Evolutionary conservation across 2,329 filamentous ascomycete genomes (phyloP), one percentile per base, ranked within the genome.

Genomic region (Didymella sp.): DNA sequence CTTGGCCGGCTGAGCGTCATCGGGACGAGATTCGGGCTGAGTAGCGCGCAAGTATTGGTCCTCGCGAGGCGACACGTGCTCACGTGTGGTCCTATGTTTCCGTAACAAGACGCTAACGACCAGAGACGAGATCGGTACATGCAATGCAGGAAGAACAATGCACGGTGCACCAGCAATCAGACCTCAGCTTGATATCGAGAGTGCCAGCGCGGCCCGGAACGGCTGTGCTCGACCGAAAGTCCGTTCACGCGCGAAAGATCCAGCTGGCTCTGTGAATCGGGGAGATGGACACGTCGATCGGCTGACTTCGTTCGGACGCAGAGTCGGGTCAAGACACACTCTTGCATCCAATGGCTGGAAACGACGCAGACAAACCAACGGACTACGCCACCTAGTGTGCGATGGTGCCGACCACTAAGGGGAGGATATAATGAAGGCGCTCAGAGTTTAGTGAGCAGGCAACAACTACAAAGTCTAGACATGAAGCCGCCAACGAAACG

Each of bases 71-170:
- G 71, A 38, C 73, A 75, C 41, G 67, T 75, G n/a, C 64, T 76
- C 24, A 74, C 70, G 3, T 75, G 73, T 37, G 71, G 73, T 4
- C 73, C 73, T 3, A 73, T 74, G 70, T 75, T 73, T 58, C 71
- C 68, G 12, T 70, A 45, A 66, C n/a, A n/a, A n/a, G n/a, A n/a
- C n/a, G n/a, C n/a, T n/a, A n/a, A n/a, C n/a, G n/a, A n/a, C n/a
- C n/a, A n/a, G n/a, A n/a, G n/a, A n/a, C n/a, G n/a, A n/a, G n/a
- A n/a, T n/a, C n/a, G n/a, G n/a, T 4, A 22, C 19, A 19, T 22
- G 12, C 19, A 6, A 38, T 22, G 19, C 25, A 9, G 25, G 25
- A 27, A 5, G 25, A 5, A 9, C 25, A 9, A 27, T 27, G 25
- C 25, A 27, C 9, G 25, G 25, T 5, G 25, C 25, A 27, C 9